Conservation (phyloP, 1,284 basidiomycete genomes). For the Pseudozyma flocculosa region DNA sequence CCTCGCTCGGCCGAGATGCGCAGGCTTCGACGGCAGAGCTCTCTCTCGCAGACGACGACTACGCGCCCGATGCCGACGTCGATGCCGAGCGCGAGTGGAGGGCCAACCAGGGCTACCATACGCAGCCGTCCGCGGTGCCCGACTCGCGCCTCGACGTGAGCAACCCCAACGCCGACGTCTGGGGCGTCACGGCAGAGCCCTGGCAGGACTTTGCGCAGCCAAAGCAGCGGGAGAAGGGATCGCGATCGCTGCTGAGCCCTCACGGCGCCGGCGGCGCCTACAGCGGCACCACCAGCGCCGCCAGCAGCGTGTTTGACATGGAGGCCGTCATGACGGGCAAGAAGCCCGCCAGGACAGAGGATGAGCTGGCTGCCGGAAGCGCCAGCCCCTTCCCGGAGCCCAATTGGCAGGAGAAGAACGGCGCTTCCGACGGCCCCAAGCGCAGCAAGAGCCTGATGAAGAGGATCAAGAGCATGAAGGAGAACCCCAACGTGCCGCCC, state of each 20-base stretch:
- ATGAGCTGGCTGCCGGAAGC: constrained; percentile 24
- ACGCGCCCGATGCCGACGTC: constrained; percentile 27
- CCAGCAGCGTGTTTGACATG: constrained; percentile 50
- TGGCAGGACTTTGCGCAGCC: constrained; percentile 56
- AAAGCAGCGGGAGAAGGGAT: constrained; percentile 9
- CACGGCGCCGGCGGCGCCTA: constrained; percentile 24
- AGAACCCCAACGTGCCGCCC: constrained; percentile 47
- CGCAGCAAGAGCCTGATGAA: constrained; percentile 49
- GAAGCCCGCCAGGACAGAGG: constrained; percentile 15
- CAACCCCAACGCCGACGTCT: constrained; percentile 52
- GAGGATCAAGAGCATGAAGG: constrained; percentile 45
- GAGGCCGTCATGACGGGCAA: constrained; percentile 51
- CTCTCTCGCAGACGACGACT: constrained; percentile 18
- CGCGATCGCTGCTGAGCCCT: constrained; percentile 27
- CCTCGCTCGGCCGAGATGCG: constrained; percentile 28
- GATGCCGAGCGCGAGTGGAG: constrained; percentile 33
- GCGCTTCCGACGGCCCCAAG: constrained; percentile 24
- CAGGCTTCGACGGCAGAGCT: constrained; percentile 21
- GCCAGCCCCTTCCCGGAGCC: constrained; percentile 47
- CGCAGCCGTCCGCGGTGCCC: constrained; percentile 28
- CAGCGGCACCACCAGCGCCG: constrained; percentile 38
- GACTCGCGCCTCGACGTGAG: constrained; percentile 36
- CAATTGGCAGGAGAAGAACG: constrained; percentile 21
- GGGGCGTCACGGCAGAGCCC: constrained; percentile 53
- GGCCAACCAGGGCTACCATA: constrained; percentile 32